Base-by-base conservation (phyloP, 83 land plant genomes). In the Picea abies region DNA sequence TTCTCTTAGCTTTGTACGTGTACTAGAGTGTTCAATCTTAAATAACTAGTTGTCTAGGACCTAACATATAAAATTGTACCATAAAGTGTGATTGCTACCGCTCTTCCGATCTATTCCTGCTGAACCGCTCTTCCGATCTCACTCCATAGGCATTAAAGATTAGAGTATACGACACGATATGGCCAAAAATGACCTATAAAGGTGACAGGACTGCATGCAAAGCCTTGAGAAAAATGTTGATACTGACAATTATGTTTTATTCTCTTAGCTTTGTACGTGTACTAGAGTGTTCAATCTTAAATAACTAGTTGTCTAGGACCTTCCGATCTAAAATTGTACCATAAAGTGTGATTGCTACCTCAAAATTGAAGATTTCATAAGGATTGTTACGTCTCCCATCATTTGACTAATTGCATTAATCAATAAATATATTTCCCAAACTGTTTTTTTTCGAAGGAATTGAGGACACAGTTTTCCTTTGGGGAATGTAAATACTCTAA, bases 401-500 rank as follows among this genome's bases (percentile, higher is more conserved):
- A 37, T 9, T 39, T 35, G 47, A 19, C 20, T 44, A 29, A 70
- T 70, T n/a, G 19, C 41, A 70, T 70, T 37, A 70, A 70, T 70
- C n/a, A 37, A 19, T 70, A 37, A 16, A 70, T 70, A 7, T 17
- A 70, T 37, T 37, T 37, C 20, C 22, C 8, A 8, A 37, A 37
- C 49, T 37, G 12, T 52, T 39, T 37, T 2, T 29, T 32, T 70
- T 19, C 17, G 37, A 65, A 11, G 29, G 32, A 16, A 26, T 67
- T 11, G 26, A 26, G 0, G 16, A 32, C 20, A 69, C 44, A 20
- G 11, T 0, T 37, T 70, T 35, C 75, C 41, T 80, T 80, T 80
- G 78, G 44, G 5, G 72, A 63, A 80, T 37, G 11, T 44, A 44
- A 44, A 32, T n/a, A 80, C 56, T 66, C 52, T 66, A 44, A 63